Evolutionary conservation across 169 alveolate genomes (phyloP).

Genomic region (Plasmodium ovale): DNA sequence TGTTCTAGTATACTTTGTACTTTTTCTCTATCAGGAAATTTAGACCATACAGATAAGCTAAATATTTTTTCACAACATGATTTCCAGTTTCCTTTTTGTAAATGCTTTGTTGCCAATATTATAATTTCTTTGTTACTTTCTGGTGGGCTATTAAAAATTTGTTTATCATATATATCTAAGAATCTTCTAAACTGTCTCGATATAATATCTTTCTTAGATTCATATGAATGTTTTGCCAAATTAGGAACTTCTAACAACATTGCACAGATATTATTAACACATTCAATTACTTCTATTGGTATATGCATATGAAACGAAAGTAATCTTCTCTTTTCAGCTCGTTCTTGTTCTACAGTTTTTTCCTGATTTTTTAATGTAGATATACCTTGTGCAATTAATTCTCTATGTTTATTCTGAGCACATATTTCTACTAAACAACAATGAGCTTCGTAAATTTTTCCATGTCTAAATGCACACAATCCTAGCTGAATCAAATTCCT

Average conservation of each 20-base stretch:
- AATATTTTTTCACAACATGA: conserved; percentile 90
- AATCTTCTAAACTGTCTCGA: conserved; percentile 94
- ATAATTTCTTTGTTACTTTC: conserved; percentile 95
- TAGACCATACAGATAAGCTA: conserved; percentile 89
- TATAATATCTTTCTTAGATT: conserved; percentile 81
- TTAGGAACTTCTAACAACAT: conserved; percentile 94
- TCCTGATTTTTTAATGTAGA: conserved; percentile 91
- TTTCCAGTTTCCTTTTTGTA: conserved; percentile 96
- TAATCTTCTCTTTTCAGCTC: conserved; percentile 95
- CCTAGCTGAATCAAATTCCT: conserved; percentile 97
- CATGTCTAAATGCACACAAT: conserved; percentile 96
- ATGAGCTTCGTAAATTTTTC: conserved; percentile 93
- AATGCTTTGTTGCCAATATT: conserved; percentile 92
- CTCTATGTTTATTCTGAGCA: conserved; percentile 94
- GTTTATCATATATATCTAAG: conserved; percentile 94
- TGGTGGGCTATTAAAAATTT: conserved; percentile 96
- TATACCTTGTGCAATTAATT: conserved; percentile 95
- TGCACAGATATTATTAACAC: conserved; percentile 94
- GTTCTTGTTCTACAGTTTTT: conserved; percentile 94
- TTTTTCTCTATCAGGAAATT: conserved; percentile 88
- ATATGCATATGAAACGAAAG: conserved; percentile 98
- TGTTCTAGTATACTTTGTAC: conserved; percentile 88
- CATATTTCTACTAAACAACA: conserved; percentile 93
- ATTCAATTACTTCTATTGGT: conserved; percentile 94
- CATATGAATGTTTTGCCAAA: conserved; percentile 87